Percentiles rank a stretch among this genome's conserved stretches.
phyloP scores from a whole-genome alignment of 2,329 filamentous ascomycete genomes.

The Periglandula ipomoeae region DNA sequence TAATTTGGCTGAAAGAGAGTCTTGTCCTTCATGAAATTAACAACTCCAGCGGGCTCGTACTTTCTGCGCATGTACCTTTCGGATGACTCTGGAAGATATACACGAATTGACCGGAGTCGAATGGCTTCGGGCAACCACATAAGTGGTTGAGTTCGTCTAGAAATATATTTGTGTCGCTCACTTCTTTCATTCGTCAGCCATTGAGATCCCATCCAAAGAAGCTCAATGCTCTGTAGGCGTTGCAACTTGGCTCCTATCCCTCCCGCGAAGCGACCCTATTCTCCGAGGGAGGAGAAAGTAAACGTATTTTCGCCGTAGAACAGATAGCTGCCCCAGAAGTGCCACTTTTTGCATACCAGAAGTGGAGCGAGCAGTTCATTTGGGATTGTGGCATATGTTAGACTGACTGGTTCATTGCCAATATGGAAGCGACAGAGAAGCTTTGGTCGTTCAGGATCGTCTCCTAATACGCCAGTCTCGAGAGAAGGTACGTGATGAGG shows the following conservation, averaged over 20 bases:
- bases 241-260: constrained; percentile 32
- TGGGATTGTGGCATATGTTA: constrained; percentile 26
- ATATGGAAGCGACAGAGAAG: constrained; percentile 32
- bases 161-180: constrained; percentile 19
- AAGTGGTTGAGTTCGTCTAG: constrained; percentile 28
- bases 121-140: constrained; percentile 24
- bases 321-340: constrained; percentile 29
- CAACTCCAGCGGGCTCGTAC: constrained; percentile 22
- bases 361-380: constrained; percentile 28
- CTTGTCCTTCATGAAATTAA: constrained; percentile 15
- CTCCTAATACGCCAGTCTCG: neutral
- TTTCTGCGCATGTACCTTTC: constrained; percentile 22
- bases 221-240: constrained; percentile 34
- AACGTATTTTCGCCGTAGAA: constrained; percentile 43
- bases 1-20: constrained; percentile 32
- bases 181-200: constrained; percentile 15
- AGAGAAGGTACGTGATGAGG: constrained; percentile 15
- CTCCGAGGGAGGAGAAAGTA: constrained; percentile 43
- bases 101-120: constrained; percentile 29
- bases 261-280: constrained; percentile 36
- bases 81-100: constrained; percentile 31
- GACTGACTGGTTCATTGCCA: constrained; percentile 18
- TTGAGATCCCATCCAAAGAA: constrained; percentile 33
- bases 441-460: constrained; percentile 3
- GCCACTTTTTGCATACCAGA: constrained; percentile 30